These are phyloP conservation scores for Paraphoma sp. DNA, from an alignment of 2,329 filamentous ascomycete species.

Conservation along the genomic window DNA sequence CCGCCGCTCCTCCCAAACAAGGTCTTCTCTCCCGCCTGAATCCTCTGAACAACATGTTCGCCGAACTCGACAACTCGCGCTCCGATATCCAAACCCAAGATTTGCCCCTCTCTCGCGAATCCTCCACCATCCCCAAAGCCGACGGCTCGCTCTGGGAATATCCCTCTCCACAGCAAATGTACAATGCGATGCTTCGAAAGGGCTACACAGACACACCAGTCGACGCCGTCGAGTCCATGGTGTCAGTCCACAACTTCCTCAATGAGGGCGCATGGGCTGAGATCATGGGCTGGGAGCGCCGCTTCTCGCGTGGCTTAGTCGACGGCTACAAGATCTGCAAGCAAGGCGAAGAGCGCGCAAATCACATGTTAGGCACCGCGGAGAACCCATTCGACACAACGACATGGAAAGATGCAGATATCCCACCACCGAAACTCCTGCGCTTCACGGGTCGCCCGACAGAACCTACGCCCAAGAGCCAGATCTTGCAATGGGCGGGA, in stretches of 20 bases:
- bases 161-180: constrained; percentile 98
- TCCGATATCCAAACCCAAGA: constrained; percentile 74
- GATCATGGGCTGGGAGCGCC: constrained; percentile 90
- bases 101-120: constrained; percentile 81
- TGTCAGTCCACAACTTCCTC: constrained; percentile 95
- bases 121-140: constrained; percentile 89
- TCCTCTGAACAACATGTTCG: constrained; percentile 95
- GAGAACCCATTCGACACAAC: constrained; percentile 43
- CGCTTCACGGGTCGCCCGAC: constrained; percentile 89
- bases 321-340: constrained; percentile 77
- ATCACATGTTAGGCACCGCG: constrained; percentile 56
- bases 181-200: constrained; percentile 95
- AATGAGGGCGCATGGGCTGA: constrained; percentile 98
- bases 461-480: constrained; percentile 90
- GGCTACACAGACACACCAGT: constrained; percentile 94
- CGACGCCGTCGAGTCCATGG: constrained; percentile 95
- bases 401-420: constrained; percentile 43
- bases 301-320: constrained; percentile 76
- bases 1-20: constrained; percentile 42
- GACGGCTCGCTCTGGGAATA: constrained; percentile 90
- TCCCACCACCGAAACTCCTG: constrained; percentile 72
- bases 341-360: constrained; percentile 73
- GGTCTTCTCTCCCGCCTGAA: constrained; percentile 72
- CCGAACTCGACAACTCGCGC: constrained; percentile 79
- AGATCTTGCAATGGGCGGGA: constrained; percentile 80